A percentile compares a stretch with the other conserved stretches of the same genome.
phyloP scores from a whole-genome alignment of 192 early-diverging fungal genomes.

The Geranomyces michiganensis region DNA sequence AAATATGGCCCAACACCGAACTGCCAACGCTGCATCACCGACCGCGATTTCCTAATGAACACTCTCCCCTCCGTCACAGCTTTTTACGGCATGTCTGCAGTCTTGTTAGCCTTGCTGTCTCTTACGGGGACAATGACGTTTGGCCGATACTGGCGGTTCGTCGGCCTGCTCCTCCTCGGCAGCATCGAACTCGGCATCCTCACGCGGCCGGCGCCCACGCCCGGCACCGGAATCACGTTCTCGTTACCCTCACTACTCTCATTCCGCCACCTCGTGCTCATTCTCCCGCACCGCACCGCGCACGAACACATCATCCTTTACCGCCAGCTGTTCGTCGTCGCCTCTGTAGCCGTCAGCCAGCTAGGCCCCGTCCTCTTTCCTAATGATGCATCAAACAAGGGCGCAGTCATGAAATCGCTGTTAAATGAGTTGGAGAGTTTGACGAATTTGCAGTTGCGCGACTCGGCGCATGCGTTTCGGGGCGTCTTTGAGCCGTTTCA shows the following conservation, averaged over 20 bases:
- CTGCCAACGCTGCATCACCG: slow-evolving; percentile 46
- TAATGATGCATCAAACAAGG: background rate
- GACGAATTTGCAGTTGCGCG: slow-evolving; percentile 42
- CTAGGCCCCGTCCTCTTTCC: slow-evolving; percentile 52
- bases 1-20: slow-evolving; percentile 36
- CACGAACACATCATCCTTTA: slow-evolving; percentile 47
- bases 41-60: slow-evolving; percentile 41
- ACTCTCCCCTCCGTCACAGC: slow-evolving; percentile 24
- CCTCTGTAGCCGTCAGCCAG: slow-evolving; percentile 48
- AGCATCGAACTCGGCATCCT: slow-evolving; percentile 40
- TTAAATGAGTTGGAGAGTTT: slow-evolving; percentile 44
- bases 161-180: slow-evolving; percentile 34
- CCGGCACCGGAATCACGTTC: background rate
- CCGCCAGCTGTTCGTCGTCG: slow-evolving; percentile 49
- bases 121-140: slow-evolving; percentile 44
- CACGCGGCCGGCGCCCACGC: background rate
- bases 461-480: slow-evolving; percentile 26
- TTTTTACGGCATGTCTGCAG: slow-evolving; percentile 40
- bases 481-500: slow-evolving; percentile 42
- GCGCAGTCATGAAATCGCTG: background rate
- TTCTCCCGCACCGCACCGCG: slow-evolving; percentile 46
- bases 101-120: slow-evolving; percentile 39
- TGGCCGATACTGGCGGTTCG: slow-evolving; percentile 51
- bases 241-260: background rate
- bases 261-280: background rate